Conservation (phyloP, 2,329 filamentous ascomycete genomes). For the Ophiostoma sp. region DNA sequence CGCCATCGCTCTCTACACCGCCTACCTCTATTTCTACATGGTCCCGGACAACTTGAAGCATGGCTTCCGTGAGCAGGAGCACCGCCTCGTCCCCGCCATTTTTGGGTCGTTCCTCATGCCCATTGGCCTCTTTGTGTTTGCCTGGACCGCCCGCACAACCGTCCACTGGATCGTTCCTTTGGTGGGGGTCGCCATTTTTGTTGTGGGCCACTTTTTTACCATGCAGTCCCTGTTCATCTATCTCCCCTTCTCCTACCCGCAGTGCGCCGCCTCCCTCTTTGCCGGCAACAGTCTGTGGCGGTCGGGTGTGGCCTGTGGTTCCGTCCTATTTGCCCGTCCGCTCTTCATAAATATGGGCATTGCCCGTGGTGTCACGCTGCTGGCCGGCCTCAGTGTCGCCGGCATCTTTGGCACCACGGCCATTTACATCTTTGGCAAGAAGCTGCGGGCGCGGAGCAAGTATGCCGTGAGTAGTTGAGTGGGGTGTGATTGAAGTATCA, state of each 20-base stretch:
- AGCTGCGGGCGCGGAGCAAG: conserved; percentile 55
- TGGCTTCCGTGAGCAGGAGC: conserved; percentile 55
- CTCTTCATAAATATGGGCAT: conserved; percentile 62
- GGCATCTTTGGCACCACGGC: conserved; percentile 59
- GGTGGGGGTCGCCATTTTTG: conserved; percentile 52
- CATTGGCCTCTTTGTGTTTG: conserved; percentile 62
- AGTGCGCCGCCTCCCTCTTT: conserved; percentile 60
- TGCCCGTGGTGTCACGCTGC: conserved; percentile 55
- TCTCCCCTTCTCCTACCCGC: conserved; percentile 55
- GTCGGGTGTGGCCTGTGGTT: conserved; percentile 58
- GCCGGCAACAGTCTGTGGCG: conserved; percentile 62
- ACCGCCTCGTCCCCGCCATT: conserved; percentile 58
- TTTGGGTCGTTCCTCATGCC: conserved; percentile 53
- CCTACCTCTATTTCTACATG: conserved; percentile 55
- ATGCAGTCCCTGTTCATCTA: conserved; percentile 63
- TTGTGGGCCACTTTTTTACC: conserved; percentile 38
- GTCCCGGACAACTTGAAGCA: conserved; percentile 50
- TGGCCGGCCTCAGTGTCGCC: conserved; percentile 56
- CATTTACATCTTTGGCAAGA: conserved; percentile 58
- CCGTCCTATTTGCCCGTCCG: conserved; percentile 60
- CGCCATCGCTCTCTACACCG: conserved; percentile 50
- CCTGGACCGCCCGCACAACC: conserved; percentile 53
- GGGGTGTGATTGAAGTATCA: no score
- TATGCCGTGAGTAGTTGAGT: conserved; percentile 49
- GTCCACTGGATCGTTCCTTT: conserved; percentile 58